Base-by-base conservation (phyloP, 371 early-diverging fungal species). In the Circinella umbellata region DNA sequence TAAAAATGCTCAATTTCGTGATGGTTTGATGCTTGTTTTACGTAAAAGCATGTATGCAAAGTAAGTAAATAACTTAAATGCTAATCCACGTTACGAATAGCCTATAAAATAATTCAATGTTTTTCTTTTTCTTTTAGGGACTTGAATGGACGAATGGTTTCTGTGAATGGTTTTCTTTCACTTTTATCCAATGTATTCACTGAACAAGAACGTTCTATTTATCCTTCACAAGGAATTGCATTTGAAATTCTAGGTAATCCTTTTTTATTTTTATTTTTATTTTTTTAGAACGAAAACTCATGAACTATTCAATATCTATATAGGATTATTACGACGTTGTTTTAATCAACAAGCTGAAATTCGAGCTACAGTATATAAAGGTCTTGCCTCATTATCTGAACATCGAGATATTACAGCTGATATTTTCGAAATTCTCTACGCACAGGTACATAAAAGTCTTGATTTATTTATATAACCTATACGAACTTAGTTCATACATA, bases 31-130 rank as follows among this genome's bases (percentile, higher is more conserved):
- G 55, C 73, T 90, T 6, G 77, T 90, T 13, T 69, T 90, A 42
- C 79, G 89, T 61, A 90, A 90, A 49, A 84, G 88, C 42, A 72
- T 90, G 70, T 88, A 88, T 67, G 79, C 89, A 66, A 89, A 85
- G 90, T 89, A 87, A 65, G 69, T 35, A 20, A n/a, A n/a, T n/a
- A n/a, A n/a, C n/a, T n/a, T n/a, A n/a, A n/a, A n/a, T n/a, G n/a
- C n/a, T n/a, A n/a, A n/a, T n/a, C n/a, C n/a, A n/a, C n/a, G n/a
- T n/a, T n/a, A n/a, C n/a, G n/a, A n/a, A n/a, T n/a, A n/a, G n/a
- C n/a, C n/a, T n/a, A n/a, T n/a, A n/a, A n/a, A 39, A 10, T 6
- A 10, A 39, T 6, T 39, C 10, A 10, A 6, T 6, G 10, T 39
- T 20, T 53, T 3, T 18, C 57, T n/a, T 11, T 4, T 11, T 49